phyloP scores from a whole-genome alignment of 345 rosid genomes.

The Streptanthus diversifolius region DNA sequence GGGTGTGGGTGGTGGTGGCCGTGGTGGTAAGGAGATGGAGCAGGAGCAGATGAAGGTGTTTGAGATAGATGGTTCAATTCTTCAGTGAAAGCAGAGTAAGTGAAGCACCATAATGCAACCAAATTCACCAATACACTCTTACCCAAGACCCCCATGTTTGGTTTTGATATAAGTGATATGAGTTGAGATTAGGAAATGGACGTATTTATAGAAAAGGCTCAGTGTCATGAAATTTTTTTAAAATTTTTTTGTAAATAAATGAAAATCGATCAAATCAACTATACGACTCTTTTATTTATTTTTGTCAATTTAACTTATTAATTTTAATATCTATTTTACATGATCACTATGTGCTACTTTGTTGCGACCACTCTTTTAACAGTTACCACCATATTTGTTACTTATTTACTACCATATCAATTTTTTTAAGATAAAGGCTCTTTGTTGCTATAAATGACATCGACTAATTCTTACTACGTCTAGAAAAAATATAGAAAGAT shows the following conservation, averaged over 20 bases:
- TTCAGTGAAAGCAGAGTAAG: conserved; percentile 37
- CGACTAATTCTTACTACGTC: too few species aligned
- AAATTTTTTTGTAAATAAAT: neutral
- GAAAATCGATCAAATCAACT: neutral
- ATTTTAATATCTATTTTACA: too few species aligned
- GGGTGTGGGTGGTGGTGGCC: conserved; percentile 41
- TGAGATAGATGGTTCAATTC: conserved; percentile 25
- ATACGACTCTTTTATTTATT: neutral
- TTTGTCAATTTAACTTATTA: too few species aligned
- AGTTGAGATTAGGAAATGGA: neutral
- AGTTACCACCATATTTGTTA: neutral
- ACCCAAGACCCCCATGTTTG: conserved; percentile 37
- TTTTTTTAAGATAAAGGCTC: neutral
- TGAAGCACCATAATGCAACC: conserved; percentile 39
- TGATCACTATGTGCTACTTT: too few species aligned
- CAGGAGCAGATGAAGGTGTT: conserved; percentile 32
- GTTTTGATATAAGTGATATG: neutral
- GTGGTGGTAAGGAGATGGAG: conserved; percentile 43
- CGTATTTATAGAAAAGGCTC: conserved; percentile 23
- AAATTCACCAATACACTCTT: conserved; percentile 39
- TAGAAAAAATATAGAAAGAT: too few species aligned
- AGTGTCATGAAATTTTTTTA: neutral
- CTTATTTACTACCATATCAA: neutral
- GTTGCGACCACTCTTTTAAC: too few species aligned
- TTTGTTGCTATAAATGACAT: neutral